Conservation (phyloP, 108 stramenopile species). For the Cyclotella baltica region DNA sequence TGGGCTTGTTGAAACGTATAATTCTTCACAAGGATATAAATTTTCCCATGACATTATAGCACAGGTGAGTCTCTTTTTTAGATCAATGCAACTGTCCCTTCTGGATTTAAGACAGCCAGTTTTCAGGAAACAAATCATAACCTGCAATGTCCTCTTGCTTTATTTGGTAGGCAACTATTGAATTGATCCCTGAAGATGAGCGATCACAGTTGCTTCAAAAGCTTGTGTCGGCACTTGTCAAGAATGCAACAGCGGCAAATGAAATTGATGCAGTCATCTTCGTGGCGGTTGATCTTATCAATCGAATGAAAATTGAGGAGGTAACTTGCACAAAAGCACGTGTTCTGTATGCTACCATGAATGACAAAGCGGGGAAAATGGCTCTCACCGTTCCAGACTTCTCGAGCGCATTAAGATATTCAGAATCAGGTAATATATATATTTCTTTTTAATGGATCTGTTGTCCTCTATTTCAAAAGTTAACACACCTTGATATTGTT, state of each 20-base stretch:
- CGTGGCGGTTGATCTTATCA: constrained; percentile 29
- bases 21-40: constrained; percentile 2
- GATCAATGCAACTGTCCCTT: too few relatives aligned
- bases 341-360: constrained; percentile 22
- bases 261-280: constrained; percentile 14
- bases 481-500: too few relatives aligned
- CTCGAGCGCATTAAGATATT: constrained; percentile 23
- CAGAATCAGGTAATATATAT: constrained; percentile 29
- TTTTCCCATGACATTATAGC: constrained; percentile 45
- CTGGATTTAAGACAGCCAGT: too few relatives aligned
- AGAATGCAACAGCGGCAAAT: constrained; percentile 10
- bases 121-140: too few relatives aligned
- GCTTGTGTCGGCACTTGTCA: constrained; percentile 13
- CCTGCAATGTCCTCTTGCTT: neutral
- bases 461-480: too few relatives aligned
- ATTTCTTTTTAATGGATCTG: too few relatives aligned
- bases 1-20: constrained; percentile 19
- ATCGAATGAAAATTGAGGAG: constrained; percentile 19
- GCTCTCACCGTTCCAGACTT: constrained; percentile 34
- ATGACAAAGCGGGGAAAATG: constrained; percentile 27
- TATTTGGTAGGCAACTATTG: constrained; percentile 12
- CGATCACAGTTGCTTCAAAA: constrained; percentile 15
- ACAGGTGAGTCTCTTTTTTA: constrained; percentile 3
- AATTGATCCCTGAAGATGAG: constrained; percentile 11
- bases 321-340: constrained; percentile 2